Evolutionary conservation across 306 rosid species (phyloP).

Genomic region (Coriaria nepalensis): DNA sequence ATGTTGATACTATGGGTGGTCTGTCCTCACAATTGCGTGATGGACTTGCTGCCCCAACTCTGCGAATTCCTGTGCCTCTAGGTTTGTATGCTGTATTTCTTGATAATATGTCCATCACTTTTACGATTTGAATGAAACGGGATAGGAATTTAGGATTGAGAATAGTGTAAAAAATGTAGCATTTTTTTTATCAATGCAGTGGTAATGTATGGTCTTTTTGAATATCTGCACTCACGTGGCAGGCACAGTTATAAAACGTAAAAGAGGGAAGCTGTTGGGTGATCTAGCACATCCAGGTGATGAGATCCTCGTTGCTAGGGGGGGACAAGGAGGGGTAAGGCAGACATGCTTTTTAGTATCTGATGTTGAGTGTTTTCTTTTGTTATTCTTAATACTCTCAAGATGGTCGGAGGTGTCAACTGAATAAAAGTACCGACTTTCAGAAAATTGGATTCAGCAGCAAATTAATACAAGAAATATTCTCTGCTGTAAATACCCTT

Average conservation of each 20-base stretch:
- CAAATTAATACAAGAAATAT: not conserved
- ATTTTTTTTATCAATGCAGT: not conserved
- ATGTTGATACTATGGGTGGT: conserved; percentile 73
- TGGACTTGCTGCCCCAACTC: conserved; percentile 50
- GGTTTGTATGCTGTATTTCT: conserved; percentile 45
- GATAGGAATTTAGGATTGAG: too few relatives aligned
- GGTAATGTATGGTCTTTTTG: not conserved
- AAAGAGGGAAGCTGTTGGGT: conserved; percentile 67
- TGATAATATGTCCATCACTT: not conserved
- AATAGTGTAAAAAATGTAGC: not conserved
- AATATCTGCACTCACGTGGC: conserved; percentile 9
- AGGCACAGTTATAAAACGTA: conserved; percentile 89
- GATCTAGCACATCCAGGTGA: conserved; percentile 74
- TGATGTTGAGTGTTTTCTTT: not conserved
- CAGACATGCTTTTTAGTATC: conserved; percentile 4
- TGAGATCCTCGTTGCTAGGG: conserved; percentile 81
- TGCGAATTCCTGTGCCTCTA: conserved; percentile 88
- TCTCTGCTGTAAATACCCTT: not conserved
- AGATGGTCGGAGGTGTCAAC: too few relatives aligned
- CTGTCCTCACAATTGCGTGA: conserved; percentile 45
- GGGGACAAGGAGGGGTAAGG: conserved; percentile 98
- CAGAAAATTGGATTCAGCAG: not conserved
- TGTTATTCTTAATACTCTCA: not conserved
- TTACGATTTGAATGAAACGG: too few relatives aligned
- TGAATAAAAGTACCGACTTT: not conserved